Base-by-base conservation (phyloP, 2,329 filamentous ascomycete genomes). In the Fusarium euwallaceae region DNA sequence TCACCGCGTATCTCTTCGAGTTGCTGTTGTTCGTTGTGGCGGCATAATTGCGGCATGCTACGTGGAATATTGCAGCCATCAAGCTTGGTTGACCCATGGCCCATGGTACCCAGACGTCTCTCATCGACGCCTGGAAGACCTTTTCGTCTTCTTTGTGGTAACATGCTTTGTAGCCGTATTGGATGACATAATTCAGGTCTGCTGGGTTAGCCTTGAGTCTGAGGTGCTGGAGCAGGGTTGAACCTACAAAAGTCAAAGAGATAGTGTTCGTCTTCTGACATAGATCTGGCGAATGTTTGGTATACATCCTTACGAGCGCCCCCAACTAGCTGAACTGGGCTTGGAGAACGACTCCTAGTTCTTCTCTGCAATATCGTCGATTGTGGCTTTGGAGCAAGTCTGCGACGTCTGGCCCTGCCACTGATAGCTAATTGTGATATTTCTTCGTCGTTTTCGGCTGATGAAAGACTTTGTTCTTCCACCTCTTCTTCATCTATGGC, bases 21-120 rank as follows among this genome's bases (percentile, higher is more conserved):
- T 64, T 45, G 1, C n/a, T 53, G 11, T 75, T 75, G 17, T 56
- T 66, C 14, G 62, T 74, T 20, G 37, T 32, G 14, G 36, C 9
- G 4, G 58, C 66, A n/a, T 75, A 75, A 43, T 75, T 72, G 16
- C 73, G 72, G 17, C 73, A 75, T 6, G 73, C 73, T 6, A 75
- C 69, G 0, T 72, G 69, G 6, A 75, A 72, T 17, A 75, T 45
- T 3, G 73, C 72, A 5, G 72, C 55, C 66, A 75, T 74, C 20
- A 75, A 32, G 4, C 69, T 59, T 16, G 70, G 41, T 4, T 71
- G 39, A 6, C 64, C 17, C 69, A 75, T 75, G 6, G 69, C 69
- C 32, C 66, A 70, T 1, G 73, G 73, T 1, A 75, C 58, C 73
- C 73, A 75, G 1, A 71, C 36, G 16, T 61, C 34, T 10, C 20